Base-by-base conservation (phyloP, 2,329 filamentous ascomycete genomes). In the Mollisia scopiformis region DNA sequence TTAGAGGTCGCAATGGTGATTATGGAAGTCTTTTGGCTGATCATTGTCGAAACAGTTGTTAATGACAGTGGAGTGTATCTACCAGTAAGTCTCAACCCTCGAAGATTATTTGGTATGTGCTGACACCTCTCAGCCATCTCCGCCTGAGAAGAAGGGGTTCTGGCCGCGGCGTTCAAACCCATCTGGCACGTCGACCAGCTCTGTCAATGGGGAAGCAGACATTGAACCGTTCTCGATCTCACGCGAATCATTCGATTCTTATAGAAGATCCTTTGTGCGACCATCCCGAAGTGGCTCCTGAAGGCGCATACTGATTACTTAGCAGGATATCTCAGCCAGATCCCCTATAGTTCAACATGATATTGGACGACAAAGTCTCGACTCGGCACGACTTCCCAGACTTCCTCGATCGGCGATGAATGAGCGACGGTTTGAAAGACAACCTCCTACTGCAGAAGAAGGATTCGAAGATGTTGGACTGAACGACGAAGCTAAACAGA, bases 201-300 rank as follows among this genome's bases (percentile, higher is more conserved):
- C 79, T 31, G 77, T 78, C 57, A 87, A 84, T 72, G 85, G 89
- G 69, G 80, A 91, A 62, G 87, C 88, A 70, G 92, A 96, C 64
- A 93, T 93, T 69, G 94, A 98, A 74, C 93, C 90, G 14, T 98
- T 98, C 75, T 92, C 90, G 65, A 98, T 98, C 74, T 97, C 93
- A 37, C 86, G 94, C 71, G 95, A 98, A 78, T 97, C 93, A 1
- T 98, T 98, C 73, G 95, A 98, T 75, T 97, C 93, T 2, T 98
- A 98, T 78, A 85, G 95, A 65, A 88, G 95, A 71, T 97, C 93
- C 66, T 98, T 98, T 80, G 94, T 97, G 84, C n/a, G n/a, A 69
- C 89, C 82, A 14, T 71, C 8, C 14, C 33, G 19, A 31, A 6
- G 23, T 2, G 6, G 23, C 1, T 7, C 35, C 19, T 19, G 21